phyloP scores from a whole-genome alignment of 1,284 basidiomycete genomes.

The Pisolithus thermaeus region DNA sequence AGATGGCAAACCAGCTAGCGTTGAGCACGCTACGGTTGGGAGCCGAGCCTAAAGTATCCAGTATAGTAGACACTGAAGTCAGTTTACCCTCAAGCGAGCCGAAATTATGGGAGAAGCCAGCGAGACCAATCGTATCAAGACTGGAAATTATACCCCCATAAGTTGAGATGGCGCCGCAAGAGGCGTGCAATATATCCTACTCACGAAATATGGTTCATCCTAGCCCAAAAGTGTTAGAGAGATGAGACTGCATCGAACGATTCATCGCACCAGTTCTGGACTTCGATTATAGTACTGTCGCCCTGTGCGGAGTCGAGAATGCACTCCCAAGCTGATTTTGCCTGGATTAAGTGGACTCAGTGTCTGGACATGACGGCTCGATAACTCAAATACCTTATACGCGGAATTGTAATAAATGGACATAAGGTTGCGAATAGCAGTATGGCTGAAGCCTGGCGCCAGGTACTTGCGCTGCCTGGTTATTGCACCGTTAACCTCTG shows the following conservation, averaged over 20 bases:
- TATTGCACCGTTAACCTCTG: slow-evolving; percentile 14
- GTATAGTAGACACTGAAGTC: slow-evolving; percentile 37
- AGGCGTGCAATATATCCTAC: slow-evolving; percentile 9
- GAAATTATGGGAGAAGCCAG: slow-evolving; percentile 54
- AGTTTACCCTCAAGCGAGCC: slow-evolving; percentile 41
- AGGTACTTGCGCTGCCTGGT: slow-evolving; percentile 42
- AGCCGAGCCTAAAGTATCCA: slow-evolving; percentile 36
- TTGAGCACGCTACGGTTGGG: slow-evolving; percentile 21
- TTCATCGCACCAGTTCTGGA: slow-evolving; percentile 44
- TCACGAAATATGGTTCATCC: slow-evolving; percentile 43
- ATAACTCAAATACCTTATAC: slow-evolving; percentile 22
- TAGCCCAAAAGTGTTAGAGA: slow-evolving; percentile 1
- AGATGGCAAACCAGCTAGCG: slow-evolving; percentile 37
- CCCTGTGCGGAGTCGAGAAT: slow-evolving; percentile 30
- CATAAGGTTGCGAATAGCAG: slow-evolving; percentile 38
- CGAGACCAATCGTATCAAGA: slow-evolving; percentile 50
- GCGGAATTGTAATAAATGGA: slow-evolving; percentile 40
- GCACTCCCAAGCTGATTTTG: slow-evolving; percentile 38
- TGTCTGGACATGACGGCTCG: background rate
- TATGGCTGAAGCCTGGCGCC: slow-evolving; percentile 43
- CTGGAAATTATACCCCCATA: slow-evolving; percentile 20
- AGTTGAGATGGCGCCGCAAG: background rate
- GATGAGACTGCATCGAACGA: background rate
- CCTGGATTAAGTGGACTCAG: slow-evolving; percentile 34
- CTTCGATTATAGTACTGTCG: slow-evolving; percentile 39